phyloP scores from a whole-genome alignment of 495 filamentous ascomycete species.

The Thozetella sp. region DNA sequence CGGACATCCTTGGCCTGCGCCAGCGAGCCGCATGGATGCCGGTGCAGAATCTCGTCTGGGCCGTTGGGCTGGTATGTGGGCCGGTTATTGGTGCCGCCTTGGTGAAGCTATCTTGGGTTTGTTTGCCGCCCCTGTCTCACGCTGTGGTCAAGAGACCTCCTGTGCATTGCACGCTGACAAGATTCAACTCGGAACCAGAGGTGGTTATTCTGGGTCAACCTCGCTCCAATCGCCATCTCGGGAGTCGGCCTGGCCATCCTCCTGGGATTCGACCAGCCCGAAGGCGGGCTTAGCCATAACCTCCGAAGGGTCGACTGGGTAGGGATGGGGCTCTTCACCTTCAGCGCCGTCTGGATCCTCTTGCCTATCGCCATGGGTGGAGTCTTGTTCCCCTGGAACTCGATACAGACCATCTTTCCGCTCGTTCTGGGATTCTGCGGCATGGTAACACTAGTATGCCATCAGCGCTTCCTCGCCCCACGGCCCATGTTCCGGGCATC shows the following conservation, averaged over 20 bases:
- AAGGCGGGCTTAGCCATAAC: constrained; percentile 28
- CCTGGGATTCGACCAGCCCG: constrained; percentile 29
- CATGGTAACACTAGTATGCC: constrained; percentile 46
- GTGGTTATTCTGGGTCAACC: constrained; percentile 43
- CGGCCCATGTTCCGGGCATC: constrained; percentile 48
- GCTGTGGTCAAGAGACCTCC: constrained; percentile 55
- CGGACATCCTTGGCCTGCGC: constrained; percentile 59
- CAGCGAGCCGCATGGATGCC: constrained; percentile 44
- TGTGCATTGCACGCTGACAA: constrained; percentile 49
- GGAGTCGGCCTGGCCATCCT: constrained; percentile 34
- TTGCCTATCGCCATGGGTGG: constrained; percentile 60
- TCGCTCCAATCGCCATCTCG: constrained; percentile 36
- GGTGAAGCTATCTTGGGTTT: constrained; percentile 67
- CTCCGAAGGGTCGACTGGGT: constrained; percentile 61
- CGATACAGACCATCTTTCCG: constrained; percentile 58
- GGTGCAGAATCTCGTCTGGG: constrained; percentile 32
- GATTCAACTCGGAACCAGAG: neutral
- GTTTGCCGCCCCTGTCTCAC: constrained; percentile 64
- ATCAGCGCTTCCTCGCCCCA: constrained; percentile 48
- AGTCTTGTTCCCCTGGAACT: constrained; percentile 53
- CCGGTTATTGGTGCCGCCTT: constrained; percentile 21
- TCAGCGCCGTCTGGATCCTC: constrained; percentile 44
- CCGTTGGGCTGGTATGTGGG: constrained; percentile 16
- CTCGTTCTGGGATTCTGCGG: constrained; percentile 51
- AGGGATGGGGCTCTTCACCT: constrained; percentile 58